Percentiles rank a stretch among this genome's conserved stretches.
These are phyloP conservation scores for Jimgerdemannia flammicorona DNA, from an alignment of 192 early-diverging fungal species.

Conservation along the genomic window DNA sequence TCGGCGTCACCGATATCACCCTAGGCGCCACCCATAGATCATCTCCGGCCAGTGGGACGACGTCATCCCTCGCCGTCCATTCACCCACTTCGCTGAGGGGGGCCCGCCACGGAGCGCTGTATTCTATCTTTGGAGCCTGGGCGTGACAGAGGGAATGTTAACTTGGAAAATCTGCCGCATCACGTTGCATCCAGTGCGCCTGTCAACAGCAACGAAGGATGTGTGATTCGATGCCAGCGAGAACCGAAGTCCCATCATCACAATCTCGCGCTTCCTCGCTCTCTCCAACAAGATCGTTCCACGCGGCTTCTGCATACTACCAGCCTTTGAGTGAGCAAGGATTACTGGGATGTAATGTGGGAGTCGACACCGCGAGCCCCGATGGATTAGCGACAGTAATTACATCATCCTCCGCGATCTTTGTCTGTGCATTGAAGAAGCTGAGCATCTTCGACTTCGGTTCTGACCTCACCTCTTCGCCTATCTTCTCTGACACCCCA, in stretches of 20 bases:
- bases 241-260: constrained; percentile 26
- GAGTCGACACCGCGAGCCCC: constrained; percentile 1
- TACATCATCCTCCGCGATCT: constrained; percentile 15
- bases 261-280: constrained; percentile 43
- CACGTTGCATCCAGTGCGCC: not conserved
- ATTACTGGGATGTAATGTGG: constrained; percentile 30
- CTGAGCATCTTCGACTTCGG: constrained; percentile 14
- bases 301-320: constrained; percentile 32
- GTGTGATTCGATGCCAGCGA: constrained; percentile 28
- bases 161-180: not conserved
- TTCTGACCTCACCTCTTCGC: constrained; percentile 20
- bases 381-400: constrained; percentile 10
- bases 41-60: too few relatives aligned
- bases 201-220: constrained; percentile 40
- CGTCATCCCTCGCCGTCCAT: not conserved
- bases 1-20: not conserved
- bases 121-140: too few relatives aligned
- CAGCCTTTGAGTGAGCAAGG: constrained; percentile 27
- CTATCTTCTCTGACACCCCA: constrained; percentile 17
- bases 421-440: constrained; percentile 18
- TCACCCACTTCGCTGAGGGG: too few relatives aligned
- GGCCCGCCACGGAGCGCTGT: too few relatives aligned
- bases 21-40: too few relatives aligned
- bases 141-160: not conserved
- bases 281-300: constrained; percentile 21